Evolutionary conservation across 1,284 basidiomycete genomes (phyloP), one percentile per base, ranked within the genome.

Genomic region (Amylostereum chailletii): DNA sequence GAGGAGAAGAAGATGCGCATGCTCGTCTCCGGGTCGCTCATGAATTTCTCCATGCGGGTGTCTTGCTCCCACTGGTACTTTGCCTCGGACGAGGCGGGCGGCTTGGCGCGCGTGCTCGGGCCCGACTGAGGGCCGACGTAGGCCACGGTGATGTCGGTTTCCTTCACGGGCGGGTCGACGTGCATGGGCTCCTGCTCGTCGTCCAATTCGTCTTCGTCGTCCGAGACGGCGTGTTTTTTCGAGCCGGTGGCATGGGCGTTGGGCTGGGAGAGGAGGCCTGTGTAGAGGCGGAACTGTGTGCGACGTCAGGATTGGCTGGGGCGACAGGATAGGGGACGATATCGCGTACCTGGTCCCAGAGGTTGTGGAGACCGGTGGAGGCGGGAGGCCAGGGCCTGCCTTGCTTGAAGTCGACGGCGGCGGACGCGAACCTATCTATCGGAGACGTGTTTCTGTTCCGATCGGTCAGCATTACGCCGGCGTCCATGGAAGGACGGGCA

Each of bases 1-100:
- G 78, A 80, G 0, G 82, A 83, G 47, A 89, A 69, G 61, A 85
- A 87, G 5, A 83, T 66, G 48, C 71, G 73, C 32, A 79, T 62
- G 19, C 65, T 60, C 2, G 57, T 57, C 55, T 78, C 80, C 0
- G 83, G 81, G 49, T 85, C 71, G 52, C 71, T 62, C 42, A 86
- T 63, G 63, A 88, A 88, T 2, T 60, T 58, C 1, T 71, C 58
- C 19, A 19, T 19, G 19, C 19, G 19, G 19, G 19, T 19, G 19
- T 19, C 19, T 19, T 19, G 19, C 19, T 19, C 19, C 19, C 19
- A 19, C 19, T 19, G 19, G 19, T 19, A 19, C 19, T 19, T 19
- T 19, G 63, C 59, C 5, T 43, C 27, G 42, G 11, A 30, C 29
- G 42, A 38, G 46, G 41, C 30, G 10, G 34, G 19, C 2, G 30